phyloP scores from a whole-genome alignment of 2,329 filamentous ascomycete genomes.

The Purpureocillium takamizusanense region DNA sequence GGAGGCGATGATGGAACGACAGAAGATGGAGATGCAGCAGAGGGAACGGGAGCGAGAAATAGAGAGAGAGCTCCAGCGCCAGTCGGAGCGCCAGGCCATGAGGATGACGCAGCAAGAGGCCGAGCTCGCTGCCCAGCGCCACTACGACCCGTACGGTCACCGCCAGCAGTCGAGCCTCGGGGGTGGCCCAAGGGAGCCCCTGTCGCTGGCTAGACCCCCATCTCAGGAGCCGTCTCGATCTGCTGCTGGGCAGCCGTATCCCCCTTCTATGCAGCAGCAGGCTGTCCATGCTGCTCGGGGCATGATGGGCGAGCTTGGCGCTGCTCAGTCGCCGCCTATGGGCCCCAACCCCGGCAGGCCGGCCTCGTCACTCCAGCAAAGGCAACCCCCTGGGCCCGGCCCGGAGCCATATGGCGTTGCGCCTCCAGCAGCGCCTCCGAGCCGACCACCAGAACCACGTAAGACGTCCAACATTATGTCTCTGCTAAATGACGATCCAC shows the following conservation, averaged over 20 bases:
- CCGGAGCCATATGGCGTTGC: conserved; percentile 20
- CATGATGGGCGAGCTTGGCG: conserved; percentile 29
- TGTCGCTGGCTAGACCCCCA: conserved; percentile 27
- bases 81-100: conserved; percentile 20
- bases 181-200: conserved; percentile 28
- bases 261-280: conserved; percentile 21
- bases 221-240: conserved; percentile 34
- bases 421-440: conserved; percentile 21
- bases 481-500: conserved; percentile 51
- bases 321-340: conserved; percentile 28
- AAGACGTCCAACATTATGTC: conserved; percentile 58
- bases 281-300: conserved; percentile 30
- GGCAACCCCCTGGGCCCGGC: conserved; percentile 18
- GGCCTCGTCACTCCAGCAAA: conserved; percentile 26
- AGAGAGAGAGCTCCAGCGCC: conserved; percentile 18
- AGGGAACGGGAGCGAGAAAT: conserved; percentile 14
- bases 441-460: conserved; percentile 36
- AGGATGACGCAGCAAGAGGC: conserved; percentile 43
- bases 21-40: conserved; percentile 19
- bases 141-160: conserved; percentile 35
- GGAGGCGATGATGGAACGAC: conserved; percentile 23
- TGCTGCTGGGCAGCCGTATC: conserved; percentile 22
- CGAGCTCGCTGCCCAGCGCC: conserved; percentile 29
- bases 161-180: conserved; percentile 29
- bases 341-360: conserved; percentile 26